These are phyloP conservation scores for Fomitopsis pulvina DNA, from an alignment of 768 basidiomycete species.

Conservation along the genomic window DNA sequence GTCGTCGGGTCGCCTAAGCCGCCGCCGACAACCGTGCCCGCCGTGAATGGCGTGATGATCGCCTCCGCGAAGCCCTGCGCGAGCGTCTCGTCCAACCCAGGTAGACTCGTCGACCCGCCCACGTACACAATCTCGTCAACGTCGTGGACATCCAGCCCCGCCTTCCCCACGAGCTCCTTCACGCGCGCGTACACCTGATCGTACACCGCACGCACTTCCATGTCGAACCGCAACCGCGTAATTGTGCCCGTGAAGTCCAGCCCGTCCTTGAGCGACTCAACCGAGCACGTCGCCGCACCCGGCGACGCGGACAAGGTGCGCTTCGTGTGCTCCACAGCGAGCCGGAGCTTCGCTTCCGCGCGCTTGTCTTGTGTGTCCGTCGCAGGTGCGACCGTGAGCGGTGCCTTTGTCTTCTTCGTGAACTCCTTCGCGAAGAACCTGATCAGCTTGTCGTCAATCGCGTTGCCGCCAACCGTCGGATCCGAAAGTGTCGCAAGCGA, in stretches of 20 bases:
- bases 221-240: constrained; percentile 43
- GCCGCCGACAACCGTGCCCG: constrained; percentile 63
- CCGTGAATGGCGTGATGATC: constrained; percentile 57
- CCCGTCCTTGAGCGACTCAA: constrained; percentile 93
- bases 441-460: constrained; percentile 77
- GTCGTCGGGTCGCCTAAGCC: constrained; percentile 75
- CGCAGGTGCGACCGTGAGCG: constrained; percentile 58
- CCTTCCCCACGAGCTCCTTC: constrained; percentile 42
- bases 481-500: constrained; percentile 46
- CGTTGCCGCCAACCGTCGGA: constrained; percentile 52
- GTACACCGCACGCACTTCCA: constrained; percentile 51
- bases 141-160: constrained; percentile 53
- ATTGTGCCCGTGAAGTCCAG: constrained; percentile 78
- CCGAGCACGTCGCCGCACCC: constrained; percentile 84
- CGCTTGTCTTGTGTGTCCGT: constrained; percentile 60
- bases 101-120: constrained; percentile 68
- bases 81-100: constrained; percentile 63
- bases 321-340: constrained; percentile 94
- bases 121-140: constrained; percentile 79
- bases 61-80: constrained; percentile 52
- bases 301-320: constrained; percentile 83
- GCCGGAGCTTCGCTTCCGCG: constrained; percentile 86
- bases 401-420: constrained; percentile 87
- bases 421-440: constrained; percentile 94
- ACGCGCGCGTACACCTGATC: constrained; percentile 45